Conservation (phyloP, 2,329 filamentous ascomycete species). For the Ascocoryne sarcoides region DNA sequence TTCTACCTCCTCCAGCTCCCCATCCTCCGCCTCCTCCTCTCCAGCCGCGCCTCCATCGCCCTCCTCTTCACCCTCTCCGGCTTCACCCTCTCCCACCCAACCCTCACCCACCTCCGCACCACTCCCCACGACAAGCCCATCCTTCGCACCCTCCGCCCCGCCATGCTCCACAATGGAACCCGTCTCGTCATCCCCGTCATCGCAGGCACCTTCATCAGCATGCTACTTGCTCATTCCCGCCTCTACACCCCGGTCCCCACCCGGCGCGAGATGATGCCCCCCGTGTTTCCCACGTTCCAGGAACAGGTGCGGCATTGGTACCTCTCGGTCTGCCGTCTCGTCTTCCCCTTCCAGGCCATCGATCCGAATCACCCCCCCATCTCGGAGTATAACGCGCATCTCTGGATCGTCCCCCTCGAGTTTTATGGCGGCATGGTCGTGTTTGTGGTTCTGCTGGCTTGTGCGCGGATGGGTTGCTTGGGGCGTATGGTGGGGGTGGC, state of each 20-base stretch:
- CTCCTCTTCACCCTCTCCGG: no score
- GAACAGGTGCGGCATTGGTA: not conserved
- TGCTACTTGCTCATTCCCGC: not conserved
- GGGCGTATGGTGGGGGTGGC: no score
- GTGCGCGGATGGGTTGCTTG: no score
- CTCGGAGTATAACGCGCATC: not conserved
- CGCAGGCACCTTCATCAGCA: not conserved
- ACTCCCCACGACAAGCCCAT: no score
- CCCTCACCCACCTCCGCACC: no score
- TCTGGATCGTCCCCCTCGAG: not conserved
- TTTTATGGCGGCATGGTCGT: not conserved
- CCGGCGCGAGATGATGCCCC: no score
- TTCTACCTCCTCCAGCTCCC: not conserved
- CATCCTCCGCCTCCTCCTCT: not conserved
- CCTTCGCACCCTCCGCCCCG: not conserved
- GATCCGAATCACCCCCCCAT: not conserved
- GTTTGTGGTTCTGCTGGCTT: not conserved
- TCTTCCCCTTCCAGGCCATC: not conserved
- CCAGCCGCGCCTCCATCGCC: not conserved
- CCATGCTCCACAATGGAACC: no score
- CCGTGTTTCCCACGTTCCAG: no score
- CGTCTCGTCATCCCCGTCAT: not conserved
- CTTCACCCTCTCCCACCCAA: no score
- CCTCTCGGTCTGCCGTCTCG: not conserved
- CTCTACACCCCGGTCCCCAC: no score